Evolutionary conservation across 2,329 filamentous ascomycete species (phyloP).

Genomic region (Microdochium trichocladiopsis): DNA sequence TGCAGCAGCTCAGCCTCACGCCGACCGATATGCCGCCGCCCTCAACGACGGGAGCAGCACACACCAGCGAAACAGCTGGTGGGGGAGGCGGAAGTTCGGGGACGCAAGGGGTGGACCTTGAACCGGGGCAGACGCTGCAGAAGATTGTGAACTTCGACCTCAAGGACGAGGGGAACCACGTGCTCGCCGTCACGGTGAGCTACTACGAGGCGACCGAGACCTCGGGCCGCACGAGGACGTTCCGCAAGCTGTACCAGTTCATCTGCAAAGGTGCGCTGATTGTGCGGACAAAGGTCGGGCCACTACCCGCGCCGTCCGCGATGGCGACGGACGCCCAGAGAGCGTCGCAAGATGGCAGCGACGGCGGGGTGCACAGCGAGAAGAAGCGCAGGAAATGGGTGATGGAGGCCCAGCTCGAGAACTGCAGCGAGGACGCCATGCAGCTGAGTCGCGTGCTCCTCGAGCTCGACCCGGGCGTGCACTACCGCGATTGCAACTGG

Average conservation of each 20-base stretch:
- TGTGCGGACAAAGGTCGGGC: constrained; percentile 81
- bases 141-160: constrained; percentile 79
- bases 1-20: constrained; percentile 60
- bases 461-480: constrained; percentile 43
- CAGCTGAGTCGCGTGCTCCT: constrained; percentile 63
- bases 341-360: constrained; percentile 16
- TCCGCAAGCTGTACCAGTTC: constrained; percentile 95
- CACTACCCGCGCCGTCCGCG: constrained; percentile 29
- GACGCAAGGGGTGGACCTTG: constrained; percentile 39
- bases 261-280: constrained; percentile 84
- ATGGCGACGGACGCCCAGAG: constrained; percentile 6
- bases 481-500: constrained; percentile 52
- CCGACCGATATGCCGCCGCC: constrained; percentile 9
- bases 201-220: constrained; percentile 82
- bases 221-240: constrained; percentile 69
- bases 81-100: constrained; percentile 8
- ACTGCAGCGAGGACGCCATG: constrained; percentile 78
- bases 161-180: constrained; percentile 90
- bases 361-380: neutral
- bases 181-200: constrained; percentile 85
- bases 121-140: constrained; percentile 64
- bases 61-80: constrained; percentile 7
- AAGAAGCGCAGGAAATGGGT: constrained; percentile 48
- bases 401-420: constrained; percentile 92
- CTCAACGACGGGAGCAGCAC: constrained; percentile 4